These are phyloP conservation scores for Boletellus ananas DNA, from an alignment of 768 basidiomycete species.

Conservation along the genomic window DNA sequence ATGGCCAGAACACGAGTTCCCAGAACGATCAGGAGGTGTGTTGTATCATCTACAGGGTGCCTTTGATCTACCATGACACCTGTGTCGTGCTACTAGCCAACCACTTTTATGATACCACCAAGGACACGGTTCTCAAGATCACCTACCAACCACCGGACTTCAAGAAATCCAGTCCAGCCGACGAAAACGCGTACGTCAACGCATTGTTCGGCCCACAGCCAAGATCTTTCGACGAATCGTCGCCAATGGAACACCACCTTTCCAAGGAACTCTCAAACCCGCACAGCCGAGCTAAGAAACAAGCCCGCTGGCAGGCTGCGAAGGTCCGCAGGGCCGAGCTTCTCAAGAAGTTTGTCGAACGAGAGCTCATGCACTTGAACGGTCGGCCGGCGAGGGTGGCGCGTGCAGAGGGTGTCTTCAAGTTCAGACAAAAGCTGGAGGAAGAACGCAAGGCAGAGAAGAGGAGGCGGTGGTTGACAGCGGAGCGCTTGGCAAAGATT, in stretches of 20 bases:
- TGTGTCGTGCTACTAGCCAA: constrained; percentile 21
- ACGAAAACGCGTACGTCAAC: constrained; percentile 60
- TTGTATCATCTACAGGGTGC: neutral
- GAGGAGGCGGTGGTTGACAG: constrained; percentile 50
- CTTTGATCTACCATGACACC: constrained; percentile 7
- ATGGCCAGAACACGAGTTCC: constrained; percentile 60
- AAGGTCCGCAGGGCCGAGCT: constrained; percentile 45
- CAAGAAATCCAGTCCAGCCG: constrained; percentile 34
- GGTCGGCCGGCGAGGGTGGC: constrained; percentile 62
- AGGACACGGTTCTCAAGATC: constrained; percentile 57
- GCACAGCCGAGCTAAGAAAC: constrained; percentile 79
- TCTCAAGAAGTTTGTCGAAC: constrained; percentile 49
- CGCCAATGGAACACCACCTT: constrained; percentile 65
- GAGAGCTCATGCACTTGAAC: constrained; percentile 52
- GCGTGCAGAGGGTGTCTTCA: constrained; percentile 70
- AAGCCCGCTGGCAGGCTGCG: constrained; percentile 66
- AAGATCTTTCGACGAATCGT: constrained; percentile 44
- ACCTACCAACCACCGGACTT: constrained; percentile 66
- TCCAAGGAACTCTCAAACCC: constrained; percentile 74
- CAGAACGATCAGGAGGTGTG: constrained; percentile 33
- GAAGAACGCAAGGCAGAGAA: constrained; percentile 56
- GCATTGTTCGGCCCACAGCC: constrained; percentile 40
- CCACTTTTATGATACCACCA: constrained; percentile 58
- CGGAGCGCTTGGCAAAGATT: constrained; percentile 36
- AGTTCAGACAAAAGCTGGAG: constrained; percentile 60